Evolutionary conservation across 2,329 filamentous ascomycete genomes (phyloP), one percentile per base, ranked within the genome.

Genomic region (Aureobasidium lini): DNA sequence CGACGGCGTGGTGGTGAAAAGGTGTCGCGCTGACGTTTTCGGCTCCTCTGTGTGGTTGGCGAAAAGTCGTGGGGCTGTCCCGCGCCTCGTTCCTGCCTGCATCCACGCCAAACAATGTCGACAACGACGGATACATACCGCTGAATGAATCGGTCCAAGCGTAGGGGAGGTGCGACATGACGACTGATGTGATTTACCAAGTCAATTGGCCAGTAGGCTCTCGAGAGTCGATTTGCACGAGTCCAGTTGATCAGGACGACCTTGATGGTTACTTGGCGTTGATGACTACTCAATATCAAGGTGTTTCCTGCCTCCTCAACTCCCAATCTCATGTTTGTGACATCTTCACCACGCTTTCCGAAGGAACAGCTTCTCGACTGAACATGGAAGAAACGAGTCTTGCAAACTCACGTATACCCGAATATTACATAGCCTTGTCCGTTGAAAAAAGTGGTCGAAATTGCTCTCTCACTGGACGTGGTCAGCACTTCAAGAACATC

Each of bases 251-350:
- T 39, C 39, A 39, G 34, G 18, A 53, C 37, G 60, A 64, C 62
- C 60, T 64, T 66, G 61, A 64, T 65, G 63, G 15, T 31, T 36
- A 23, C 49, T 53, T 53, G 49, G 49, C 49, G 23, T 39, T 28
- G 23, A 23, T 36, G 34, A 36, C 13, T 36, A 36, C 34, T 13
- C 13, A 36, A 23, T 23, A 23, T 23, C 23, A 23, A 23, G 23
- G 23, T 23, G 23, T 23, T 23, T 23, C 23, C 23, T 23, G 23
- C 23, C 23, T 23, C 23, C 23, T 23, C 23, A 3, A 23, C 23
- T 3, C 23, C 23, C 23, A 23, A 23, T 23, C 2, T 3, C 23
- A 23, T 23, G 2, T 23, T 23, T 2, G 23, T 23, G 23, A 23
- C 23, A 2, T 23, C 23, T 23, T 23, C 23, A 23, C 23, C 23